phyloP scores from a whole-genome alignment of 2,329 filamentous ascomycete genomes.

The Claviceps digitariae region DNA sequence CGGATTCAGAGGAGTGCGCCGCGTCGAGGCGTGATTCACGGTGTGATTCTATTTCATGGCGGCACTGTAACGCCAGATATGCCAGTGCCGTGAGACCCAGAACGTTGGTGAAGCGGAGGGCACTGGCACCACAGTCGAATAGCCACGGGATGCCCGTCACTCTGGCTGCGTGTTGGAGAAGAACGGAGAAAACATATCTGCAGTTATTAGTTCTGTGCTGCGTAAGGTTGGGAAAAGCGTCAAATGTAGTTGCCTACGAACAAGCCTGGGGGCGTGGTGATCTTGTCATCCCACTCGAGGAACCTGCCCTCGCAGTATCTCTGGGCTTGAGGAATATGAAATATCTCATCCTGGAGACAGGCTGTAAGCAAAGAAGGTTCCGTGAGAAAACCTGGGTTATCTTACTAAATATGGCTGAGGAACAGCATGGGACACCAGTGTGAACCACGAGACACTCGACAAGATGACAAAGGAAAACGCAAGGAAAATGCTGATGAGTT shows the following conservation, averaged over 20 bases:
- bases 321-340: constrained; percentile 84
- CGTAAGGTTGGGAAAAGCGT: background rate
- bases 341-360: constrained; percentile 57
- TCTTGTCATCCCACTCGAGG: constrained; percentile 83
- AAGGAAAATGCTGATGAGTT: background rate
- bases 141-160: constrained; percentile 4
- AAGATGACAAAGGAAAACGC: constrained; percentile 6
- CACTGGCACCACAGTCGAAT: constrained; percentile 15
- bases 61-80: constrained; percentile 35
- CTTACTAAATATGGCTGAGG: constrained; percentile 42
- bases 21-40: constrained; percentile 23
- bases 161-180: constrained; percentile 13
- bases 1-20: constrained; percentile 8
- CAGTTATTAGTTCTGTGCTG: background rate
- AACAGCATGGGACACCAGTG: constrained; percentile 19
- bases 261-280: constrained; percentile 89
- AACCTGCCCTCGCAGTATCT: constrained; percentile 68
- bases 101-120: constrained; percentile 36
- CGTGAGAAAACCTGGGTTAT: background rate
- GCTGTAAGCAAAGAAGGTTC: constrained; percentile 6
- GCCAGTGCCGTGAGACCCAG: constrained; percentile 26
- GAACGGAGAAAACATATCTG: constrained; percentile 33
- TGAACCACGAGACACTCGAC: constrained; percentile 11
- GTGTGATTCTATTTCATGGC: constrained; percentile 35
- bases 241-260: constrained; percentile 17